Evolutionary conservation across 768 basidiomycete species (phyloP), one percentile per base, ranked within the genome.

Genomic region (Sistotremastrum niveocremeum): DNA sequence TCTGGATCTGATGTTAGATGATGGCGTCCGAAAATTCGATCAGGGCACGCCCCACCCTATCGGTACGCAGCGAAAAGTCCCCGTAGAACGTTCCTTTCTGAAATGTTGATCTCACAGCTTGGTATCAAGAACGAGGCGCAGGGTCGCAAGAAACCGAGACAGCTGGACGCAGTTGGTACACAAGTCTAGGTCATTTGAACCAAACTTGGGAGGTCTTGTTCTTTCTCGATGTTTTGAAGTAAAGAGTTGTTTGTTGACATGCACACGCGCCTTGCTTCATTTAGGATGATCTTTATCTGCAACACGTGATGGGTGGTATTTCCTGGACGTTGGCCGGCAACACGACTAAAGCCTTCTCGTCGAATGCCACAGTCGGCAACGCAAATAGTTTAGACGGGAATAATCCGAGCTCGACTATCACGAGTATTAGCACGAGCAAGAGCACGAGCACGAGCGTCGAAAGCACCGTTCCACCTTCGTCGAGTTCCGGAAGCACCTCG

Each of bases 121-220:
- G 86, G 87, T 89, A 73, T 58, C 86, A 88, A 60, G 78, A 81
- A 51, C 72, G 68, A 3, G 83, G 83, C 11, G 76, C 79, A 31
- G 84, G 84, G 0, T 73, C 76, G 3, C 66, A 74, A 51, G 58
- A 56, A 30, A 60, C 67, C 12, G 59, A 69, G 29, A 54, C 57
- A 37, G 71, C 78, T 2, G 88, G 86, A 20, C 72, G 87, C 35
- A 86, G 84, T 54, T 90, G 84, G 65, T 90, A 86, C 58, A 90
- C 88, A 1, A 71, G 77, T 50, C 69, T 90, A 0, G 87, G 87
- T 0, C 88, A 93, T 58, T 62, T 77, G 44, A 79, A 77, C 54
- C 77, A 82, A 55, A 86, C 83, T 33, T 87, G 84, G 84, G 63
- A 73, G 64, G 83, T 79, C 45, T 20, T 47, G 71, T 60, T 39